phyloP scores from a whole-genome alignment of 2,329 filamentous ascomycete species.

The Dactylellina haptotyla region DNA sequence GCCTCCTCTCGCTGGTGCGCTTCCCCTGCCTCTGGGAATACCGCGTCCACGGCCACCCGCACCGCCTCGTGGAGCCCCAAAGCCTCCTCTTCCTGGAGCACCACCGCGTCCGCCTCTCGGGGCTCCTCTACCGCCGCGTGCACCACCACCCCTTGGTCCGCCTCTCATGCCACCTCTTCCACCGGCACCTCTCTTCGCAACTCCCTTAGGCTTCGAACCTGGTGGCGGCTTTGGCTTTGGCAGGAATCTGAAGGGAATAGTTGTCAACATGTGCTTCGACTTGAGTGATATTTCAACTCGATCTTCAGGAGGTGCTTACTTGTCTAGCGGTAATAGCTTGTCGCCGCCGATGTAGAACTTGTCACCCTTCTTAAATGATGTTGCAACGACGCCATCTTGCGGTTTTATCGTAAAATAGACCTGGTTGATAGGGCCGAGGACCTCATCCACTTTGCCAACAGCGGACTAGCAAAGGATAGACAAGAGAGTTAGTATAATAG shows the following conservation, averaged over 20 bases:
- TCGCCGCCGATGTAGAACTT: constrained; percentile 96
- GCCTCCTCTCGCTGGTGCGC: constrained; percentile 43
- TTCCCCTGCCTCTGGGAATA: constrained; percentile 51
- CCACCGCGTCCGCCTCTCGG: constrained; percentile 46
- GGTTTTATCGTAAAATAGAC: constrained; percentile 99
- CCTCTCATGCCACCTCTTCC: constrained; percentile 36
- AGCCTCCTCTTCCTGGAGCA: constrained; percentile 39
- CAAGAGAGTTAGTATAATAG: neutral
- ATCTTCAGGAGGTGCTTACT: constrained; percentile 63
- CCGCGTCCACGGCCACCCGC: constrained; percentile 45
- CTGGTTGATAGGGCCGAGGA: constrained; percentile 96
- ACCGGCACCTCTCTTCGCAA: constrained; percentile 37
- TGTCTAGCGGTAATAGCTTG: constrained; percentile 93
- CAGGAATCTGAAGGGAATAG: constrained; percentile 17
- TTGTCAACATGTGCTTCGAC: no score
- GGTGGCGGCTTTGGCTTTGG: constrained; percentile 45
- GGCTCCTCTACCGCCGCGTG: constrained; percentile 43
- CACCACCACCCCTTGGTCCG: constrained; percentile 26
- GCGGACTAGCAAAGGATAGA: constrained; percentile 69
- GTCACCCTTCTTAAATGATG: constrained; percentile 93
- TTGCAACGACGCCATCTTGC: constrained; percentile 92
- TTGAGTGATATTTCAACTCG: neutral
- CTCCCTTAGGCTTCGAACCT: constrained; percentile 47
- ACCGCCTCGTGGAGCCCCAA: constrained; percentile 40
- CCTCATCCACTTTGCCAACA: constrained; percentile 97